Evolutionary conservation across 78 protist species (phyloP).

Genomic region (Isochrysis galbana): DNA sequence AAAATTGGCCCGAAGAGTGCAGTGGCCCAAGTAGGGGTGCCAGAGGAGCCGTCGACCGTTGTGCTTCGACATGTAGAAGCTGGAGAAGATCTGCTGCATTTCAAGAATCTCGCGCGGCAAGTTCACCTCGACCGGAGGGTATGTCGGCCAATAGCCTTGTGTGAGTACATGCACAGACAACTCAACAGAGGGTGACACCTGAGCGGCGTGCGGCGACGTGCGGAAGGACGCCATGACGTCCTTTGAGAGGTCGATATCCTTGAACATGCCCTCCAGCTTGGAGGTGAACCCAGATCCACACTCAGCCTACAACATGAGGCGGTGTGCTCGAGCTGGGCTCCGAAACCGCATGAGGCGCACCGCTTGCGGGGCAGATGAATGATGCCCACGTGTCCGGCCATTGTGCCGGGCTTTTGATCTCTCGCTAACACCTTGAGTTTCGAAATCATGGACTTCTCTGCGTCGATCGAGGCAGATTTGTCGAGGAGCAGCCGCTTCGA

Average conservation of each 20-base stretch:
- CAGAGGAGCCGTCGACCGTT: conserved; percentile 68
- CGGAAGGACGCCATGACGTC: conserved; percentile 45
- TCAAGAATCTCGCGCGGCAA: conserved; percentile 60
- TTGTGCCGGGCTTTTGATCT: too few relatives aligned
- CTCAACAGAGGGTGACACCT: conserved; percentile 36
- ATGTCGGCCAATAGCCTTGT: conserved; percentile 83
- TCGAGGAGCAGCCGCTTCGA: conserved; percentile 87
- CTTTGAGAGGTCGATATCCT: conserved; percentile 79
- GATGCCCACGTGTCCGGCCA: too few relatives aligned
- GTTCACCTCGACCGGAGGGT: conserved; percentile 38
- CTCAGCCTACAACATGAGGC: too few relatives aligned
- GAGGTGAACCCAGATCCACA: conserved; percentile 88
- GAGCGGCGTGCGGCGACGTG: neutral
- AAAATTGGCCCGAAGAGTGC: conserved; percentile 63
- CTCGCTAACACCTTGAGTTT: conserved; percentile 85
- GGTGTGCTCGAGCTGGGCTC: too few relatives aligned
- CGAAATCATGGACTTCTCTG: conserved; percentile 82
- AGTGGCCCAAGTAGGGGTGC: conserved; percentile 75
- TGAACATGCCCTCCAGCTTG: conserved; percentile 94
- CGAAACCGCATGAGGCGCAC: too few relatives aligned
- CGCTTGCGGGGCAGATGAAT: too few relatives aligned
- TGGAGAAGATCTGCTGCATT: conserved; percentile 66
- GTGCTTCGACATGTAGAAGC: conserved; percentile 79
- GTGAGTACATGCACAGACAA: conserved; percentile 85
- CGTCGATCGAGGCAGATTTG: conserved; percentile 76